These are phyloP conservation scores for Podospora pseudoanserina DNA, from an alignment of 495 filamentous ascomycete species.

Conservation along the genomic window DNA sequence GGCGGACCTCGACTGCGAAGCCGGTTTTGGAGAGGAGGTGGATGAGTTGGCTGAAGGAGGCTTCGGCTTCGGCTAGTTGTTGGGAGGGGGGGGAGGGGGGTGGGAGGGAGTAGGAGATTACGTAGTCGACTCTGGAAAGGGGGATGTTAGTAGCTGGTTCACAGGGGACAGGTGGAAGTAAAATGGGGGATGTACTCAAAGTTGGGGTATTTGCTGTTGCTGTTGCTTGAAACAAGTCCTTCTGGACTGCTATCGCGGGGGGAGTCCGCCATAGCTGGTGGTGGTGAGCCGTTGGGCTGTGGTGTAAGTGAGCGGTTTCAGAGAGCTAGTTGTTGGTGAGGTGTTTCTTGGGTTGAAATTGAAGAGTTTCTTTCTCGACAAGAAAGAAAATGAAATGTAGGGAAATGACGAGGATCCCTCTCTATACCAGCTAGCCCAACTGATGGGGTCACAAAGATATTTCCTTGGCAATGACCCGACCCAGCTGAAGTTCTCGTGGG, in stretches of 20 bases:
- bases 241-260: conserved; percentile 1
- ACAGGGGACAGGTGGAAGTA: no score
- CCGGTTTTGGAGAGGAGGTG: conserved; percentile 67
- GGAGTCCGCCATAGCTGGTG: conserved; percentile 4
- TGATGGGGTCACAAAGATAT: neutral
- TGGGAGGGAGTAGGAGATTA: conserved; percentile 74
- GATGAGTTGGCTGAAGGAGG: conserved; percentile 72
- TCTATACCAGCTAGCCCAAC: neutral
- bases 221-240: neutral
- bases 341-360: neutral
- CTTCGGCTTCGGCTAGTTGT: conserved; percentile 56
- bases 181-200: conserved; percentile 23
- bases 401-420: neutral
- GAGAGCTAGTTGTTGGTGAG: neutral
- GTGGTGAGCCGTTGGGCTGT: neutral
- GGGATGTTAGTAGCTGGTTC: conserved; percentile 19
- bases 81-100: conserved; percentile 30
- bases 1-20: conserved; percentile 78
- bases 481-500: neutral
- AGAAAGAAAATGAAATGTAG: neutral
- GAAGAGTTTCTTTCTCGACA: neutral
- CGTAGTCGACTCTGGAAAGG: conserved; percentile 75
- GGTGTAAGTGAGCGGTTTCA: neutral
- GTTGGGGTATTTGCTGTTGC: conserved; percentile 10
- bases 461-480: neutral